Conservation (phyloP, 2,329 filamentous ascomycete genomes). For the Cyclaneusma minus region DNA sequence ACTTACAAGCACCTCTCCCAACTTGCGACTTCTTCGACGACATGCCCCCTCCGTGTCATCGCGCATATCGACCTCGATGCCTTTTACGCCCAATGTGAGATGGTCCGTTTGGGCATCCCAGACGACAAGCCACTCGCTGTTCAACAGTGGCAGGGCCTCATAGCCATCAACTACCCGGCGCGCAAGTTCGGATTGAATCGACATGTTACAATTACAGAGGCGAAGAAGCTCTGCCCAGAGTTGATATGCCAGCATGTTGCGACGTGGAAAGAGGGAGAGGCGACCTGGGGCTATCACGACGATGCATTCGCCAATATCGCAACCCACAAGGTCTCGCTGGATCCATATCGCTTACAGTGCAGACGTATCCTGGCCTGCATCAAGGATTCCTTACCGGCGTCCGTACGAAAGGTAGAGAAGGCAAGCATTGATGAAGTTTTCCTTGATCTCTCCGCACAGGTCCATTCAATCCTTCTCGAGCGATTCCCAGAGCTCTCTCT, state of each 20-base stretch:
- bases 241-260: conserved; percentile 85
- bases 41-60: conserved; percentile 70
- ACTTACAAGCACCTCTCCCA: conserved; percentile 73
- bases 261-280: conserved; percentile 85
- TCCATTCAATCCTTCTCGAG: conserved; percentile 60
- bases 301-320: conserved; percentile 67
- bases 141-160: conserved; percentile 89
- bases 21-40: conserved; percentile 53
- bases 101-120: conserved; percentile 62
- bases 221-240: conserved; percentile 71
- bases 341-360: conserved; percentile 78
- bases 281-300: conserved; percentile 79
- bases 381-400: conserved; percentile 52
- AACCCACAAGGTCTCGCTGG: conserved; percentile 85
- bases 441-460: conserved; percentile 73
- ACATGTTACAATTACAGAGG: conserved; percentile 66
- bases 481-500: conserved; percentile 58
- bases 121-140: conserved; percentile 76
- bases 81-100: conserved; percentile 95
- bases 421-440: conserved; percentile 94
- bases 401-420: conserved; percentile 69
- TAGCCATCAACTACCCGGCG: conserved; percentile 92
- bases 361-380: conserved; percentile 67
- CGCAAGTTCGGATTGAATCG: conserved; percentile 65
- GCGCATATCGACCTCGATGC: conserved; percentile 93